Evolutionary conservation across 257 asterid genomes (phyloP).

Genomic region (Rehmannia glutinosa): DNA sequence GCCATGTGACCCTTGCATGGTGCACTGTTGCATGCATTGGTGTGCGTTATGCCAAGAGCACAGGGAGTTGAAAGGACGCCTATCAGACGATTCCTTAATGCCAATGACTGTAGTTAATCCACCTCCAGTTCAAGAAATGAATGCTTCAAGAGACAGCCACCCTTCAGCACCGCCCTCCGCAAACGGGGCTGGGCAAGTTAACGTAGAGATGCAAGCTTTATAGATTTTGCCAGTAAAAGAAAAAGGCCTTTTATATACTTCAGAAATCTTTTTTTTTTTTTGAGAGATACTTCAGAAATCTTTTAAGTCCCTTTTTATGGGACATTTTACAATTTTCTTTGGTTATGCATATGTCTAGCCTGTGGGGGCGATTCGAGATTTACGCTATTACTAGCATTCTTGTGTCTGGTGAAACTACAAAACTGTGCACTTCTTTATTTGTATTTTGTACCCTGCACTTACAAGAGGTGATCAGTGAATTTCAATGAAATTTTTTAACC

Average conservation of each 20-base stretch:
- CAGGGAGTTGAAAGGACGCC: slow-evolving; percentile 75
- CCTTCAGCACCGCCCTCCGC: slow-evolving; percentile 31
- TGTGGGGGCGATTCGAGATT: background rate
- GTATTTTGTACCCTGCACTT: too few relatives aligned
- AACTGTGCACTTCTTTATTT: background rate
- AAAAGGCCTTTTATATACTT: background rate
- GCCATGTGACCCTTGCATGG: slow-evolving; percentile 84
- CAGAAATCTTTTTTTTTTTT: slow-evolving; percentile 24
- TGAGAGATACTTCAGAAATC: background rate
- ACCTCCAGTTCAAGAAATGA: slow-evolving; percentile 71
- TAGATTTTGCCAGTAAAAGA: slow-evolving; percentile 10
- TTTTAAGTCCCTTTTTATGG: background rate
- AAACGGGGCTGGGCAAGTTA: slow-evolving; percentile 35
- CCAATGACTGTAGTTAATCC: slow-evolving; percentile 85
- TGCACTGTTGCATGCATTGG: slow-evolving; percentile 86
- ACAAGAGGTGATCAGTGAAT: too few relatives aligned
- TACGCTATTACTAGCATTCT: background rate
- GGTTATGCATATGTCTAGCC: background rate
- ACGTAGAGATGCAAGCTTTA: slow-evolving; percentile 63
- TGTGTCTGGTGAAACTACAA: background rate
- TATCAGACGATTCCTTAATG: slow-evolving; percentile 43
- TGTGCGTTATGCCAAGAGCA: slow-evolving; percentile 91
- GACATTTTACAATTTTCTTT: background rate
- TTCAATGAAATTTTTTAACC: too few relatives aligned
- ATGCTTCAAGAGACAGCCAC: slow-evolving; percentile 19